phyloP scores from a whole-genome alignment of 2,329 filamentous ascomycete species.

The Fusarium circinatum region DNA sequence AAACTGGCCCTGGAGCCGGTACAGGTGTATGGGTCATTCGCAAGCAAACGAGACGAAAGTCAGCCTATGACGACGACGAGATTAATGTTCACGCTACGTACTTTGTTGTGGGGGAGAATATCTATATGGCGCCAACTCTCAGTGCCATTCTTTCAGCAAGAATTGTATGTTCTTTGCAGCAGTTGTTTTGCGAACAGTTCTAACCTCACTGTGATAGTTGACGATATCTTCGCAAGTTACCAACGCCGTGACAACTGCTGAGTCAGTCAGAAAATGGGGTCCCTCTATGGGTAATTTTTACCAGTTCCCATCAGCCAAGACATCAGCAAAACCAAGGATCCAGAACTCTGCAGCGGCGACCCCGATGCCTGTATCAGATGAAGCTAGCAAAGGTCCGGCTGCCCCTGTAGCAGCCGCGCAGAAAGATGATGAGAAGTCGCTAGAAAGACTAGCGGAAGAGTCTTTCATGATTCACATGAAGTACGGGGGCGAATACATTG shows the following conservation, averaged over 20 bases:
- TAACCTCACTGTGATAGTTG: slow-evolving; percentile 52
- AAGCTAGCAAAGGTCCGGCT: slow-evolving; percentile 40
- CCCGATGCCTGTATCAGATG: slow-evolving; percentile 55
- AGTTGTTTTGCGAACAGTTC: neutral
- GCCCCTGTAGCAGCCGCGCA: slow-evolving; percentile 39
- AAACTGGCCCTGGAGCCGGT: slow-evolving; percentile 71
- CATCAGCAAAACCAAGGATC: slow-evolving; percentile 42
- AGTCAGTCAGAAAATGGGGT: slow-evolving; percentile 64
- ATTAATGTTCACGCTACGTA: slow-evolving; percentile 69
- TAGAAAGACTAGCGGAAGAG: slow-evolving; percentile 65
- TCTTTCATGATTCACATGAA: slow-evolving; percentile 67
- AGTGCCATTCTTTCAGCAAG: slow-evolving; percentile 68
- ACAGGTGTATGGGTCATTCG: slow-evolving; percentile 77
- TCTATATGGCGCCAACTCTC: slow-evolving; percentile 73
- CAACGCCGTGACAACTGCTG: slow-evolving; percentile 61
- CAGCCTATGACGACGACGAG: slow-evolving; percentile 64
- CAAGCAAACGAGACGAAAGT: slow-evolving; percentile 72
- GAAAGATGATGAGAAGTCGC: slow-evolving; percentile 52
- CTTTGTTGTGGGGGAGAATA: slow-evolving; percentile 72
- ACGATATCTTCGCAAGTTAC: slow-evolving; percentile 65
- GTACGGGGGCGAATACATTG: slow-evolving; percentile 72
- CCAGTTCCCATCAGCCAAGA: slow-evolving; percentile 50
- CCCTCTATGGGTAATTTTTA: slow-evolving; percentile 65
- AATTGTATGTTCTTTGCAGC: slow-evolving; percentile 57
- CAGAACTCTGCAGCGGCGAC: slow-evolving; percentile 60